Evolutionary conservation across 2,329 filamentous ascomycete genomes (phyloP).

Genomic region (Tolypocladium tundrense): DNA sequence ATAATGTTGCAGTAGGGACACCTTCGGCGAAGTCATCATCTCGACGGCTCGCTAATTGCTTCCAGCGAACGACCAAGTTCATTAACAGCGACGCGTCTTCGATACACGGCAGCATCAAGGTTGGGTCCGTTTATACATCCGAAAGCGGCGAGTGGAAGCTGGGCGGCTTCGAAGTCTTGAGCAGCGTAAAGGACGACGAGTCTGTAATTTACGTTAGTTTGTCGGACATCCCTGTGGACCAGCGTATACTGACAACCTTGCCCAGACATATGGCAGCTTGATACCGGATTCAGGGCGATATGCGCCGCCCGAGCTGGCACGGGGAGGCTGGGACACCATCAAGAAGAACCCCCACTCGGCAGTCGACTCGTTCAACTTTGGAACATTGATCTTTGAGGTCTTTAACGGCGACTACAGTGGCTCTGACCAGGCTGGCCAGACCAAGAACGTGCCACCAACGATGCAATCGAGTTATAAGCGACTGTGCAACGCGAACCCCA

Average conservation of each 20-base stretch:
- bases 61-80: constrained; percentile 80
- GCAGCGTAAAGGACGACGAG: constrained; percentile 92
- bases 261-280: constrained; percentile 72
- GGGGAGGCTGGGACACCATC: constrained; percentile 82
- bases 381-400: constrained; percentile 74
- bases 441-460: constrained; percentile 71
- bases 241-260: background rate
- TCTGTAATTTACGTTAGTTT: constrained; percentile 71
- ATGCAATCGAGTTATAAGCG: constrained; percentile 92
- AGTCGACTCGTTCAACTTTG: constrained; percentile 80
- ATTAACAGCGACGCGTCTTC: constrained; percentile 90
- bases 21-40: background rate
- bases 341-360: constrained; percentile 73
- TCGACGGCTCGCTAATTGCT: constrained; percentile 9
- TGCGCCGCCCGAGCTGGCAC: constrained; percentile 75
- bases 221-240: no score
- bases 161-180: constrained; percentile 85
- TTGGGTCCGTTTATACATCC: constrained; percentile 81
- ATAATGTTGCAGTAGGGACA: constrained; percentile 62
- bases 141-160: constrained; percentile 98
- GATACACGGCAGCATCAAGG: constrained; percentile 78
- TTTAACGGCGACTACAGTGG: constrained; percentile 80
- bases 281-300: constrained; percentile 79
- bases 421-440: constrained; percentile 71
- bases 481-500: constrained; percentile 80